Base-by-base conservation (phyloP, 495 filamentous ascomycete genomes). In the Acidiella bohemica region DNA sequence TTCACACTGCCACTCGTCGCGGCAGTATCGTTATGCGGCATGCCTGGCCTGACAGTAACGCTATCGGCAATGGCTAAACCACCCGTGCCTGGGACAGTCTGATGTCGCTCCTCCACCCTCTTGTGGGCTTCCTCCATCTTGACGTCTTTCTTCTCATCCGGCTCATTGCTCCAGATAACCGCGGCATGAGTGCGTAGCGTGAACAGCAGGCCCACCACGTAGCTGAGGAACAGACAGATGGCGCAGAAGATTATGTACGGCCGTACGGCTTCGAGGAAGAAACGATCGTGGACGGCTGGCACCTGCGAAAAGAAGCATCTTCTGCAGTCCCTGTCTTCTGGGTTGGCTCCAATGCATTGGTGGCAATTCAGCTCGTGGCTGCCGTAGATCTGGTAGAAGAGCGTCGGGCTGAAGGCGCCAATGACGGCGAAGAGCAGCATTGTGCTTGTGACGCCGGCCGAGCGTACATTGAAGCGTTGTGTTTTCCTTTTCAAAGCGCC, bases 331-430 rank as follows among this genome's bases (percentile, higher is more conserved):
- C 26, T 25, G 16, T 18, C 35, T 13, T 37, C 53, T 53, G 60
- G 62, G 47, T 63, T 56, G 27, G 62, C 57, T 24, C 67, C 63
- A 36, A 66, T 56, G 61, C 90, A 97, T 43, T 78, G 71, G 57
- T 78, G 75, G 59, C 90, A 97, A 38, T 79, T 86, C 23, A 97
- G 67, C 65, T 97, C 86, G 56, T 97, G 92, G 42, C 86, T 93
- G 42, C 90, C 90, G 62, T 94, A 96, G 30, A 99, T 94, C 52
- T 96, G 86, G 61, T 95, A 99, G 62, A 99, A 99, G n/a, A 96
- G 67, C 0, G 90, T 96, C 4, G 90, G 90, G 1, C 86, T 79
- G 65, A 99, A 96, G n/a, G 87, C 87, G 39, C 82, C 92, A 55
- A 99, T 88, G 18, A 92, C 80, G 36, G 88, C 87, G 57, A 99